These are phyloP conservation scores for Lactarius deliciosus DNA, from an alignment of 768 basidiomycete species.

Conservation along the genomic window DNA sequence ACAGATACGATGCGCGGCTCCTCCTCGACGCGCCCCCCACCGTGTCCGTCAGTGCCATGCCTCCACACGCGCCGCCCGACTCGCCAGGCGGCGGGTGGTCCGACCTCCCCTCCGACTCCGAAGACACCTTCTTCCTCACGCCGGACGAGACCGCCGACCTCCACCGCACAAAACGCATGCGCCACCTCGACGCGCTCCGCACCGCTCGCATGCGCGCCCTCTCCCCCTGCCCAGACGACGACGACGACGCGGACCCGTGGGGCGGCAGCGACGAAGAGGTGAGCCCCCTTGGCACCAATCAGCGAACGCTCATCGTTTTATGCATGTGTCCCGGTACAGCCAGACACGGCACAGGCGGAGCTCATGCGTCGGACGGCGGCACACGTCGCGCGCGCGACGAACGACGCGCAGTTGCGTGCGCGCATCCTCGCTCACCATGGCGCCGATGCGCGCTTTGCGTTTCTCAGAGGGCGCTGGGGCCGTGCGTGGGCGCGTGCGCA, in stretches of 20 bases:
- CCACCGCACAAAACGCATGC: constrained; percentile 63
- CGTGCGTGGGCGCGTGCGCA: constrained; percentile 60
- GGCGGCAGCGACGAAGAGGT: constrained; percentile 74
- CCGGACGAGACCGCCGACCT: constrained; percentile 66
- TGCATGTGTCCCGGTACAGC: constrained; percentile 39
- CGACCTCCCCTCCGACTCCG: constrained; percentile 79
- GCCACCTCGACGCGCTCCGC: constrained; percentile 54
- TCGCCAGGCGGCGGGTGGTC: constrained; percentile 77
- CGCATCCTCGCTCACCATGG: constrained; percentile 87
- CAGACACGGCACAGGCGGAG: constrained; percentile 54
- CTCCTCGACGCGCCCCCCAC: constrained; percentile 55
- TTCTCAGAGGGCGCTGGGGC: constrained; percentile 76
- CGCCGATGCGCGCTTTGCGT: constrained; percentile 73
- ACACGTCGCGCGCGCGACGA: constrained; percentile 68
- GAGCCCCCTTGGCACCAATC: constrained; percentile 11
- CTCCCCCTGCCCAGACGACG: constrained; percentile 31
- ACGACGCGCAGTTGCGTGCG: constrained; percentile 81
- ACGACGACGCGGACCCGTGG: constrained; percentile 51
- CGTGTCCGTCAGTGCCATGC: neutral
- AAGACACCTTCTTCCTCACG: constrained; percentile 82
- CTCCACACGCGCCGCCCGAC: constrained; percentile 33
- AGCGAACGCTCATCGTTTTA: neutral
- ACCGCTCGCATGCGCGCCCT: constrained; percentile 68
- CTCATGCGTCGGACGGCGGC: constrained; percentile 75
- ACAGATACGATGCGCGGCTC: constrained; percentile 80